Evolutionary conservation across 2,329 filamentous ascomycete genomes (phyloP), one percentile per base, ranked within the genome.

Genomic region (Phialophora verrucosa): DNA sequence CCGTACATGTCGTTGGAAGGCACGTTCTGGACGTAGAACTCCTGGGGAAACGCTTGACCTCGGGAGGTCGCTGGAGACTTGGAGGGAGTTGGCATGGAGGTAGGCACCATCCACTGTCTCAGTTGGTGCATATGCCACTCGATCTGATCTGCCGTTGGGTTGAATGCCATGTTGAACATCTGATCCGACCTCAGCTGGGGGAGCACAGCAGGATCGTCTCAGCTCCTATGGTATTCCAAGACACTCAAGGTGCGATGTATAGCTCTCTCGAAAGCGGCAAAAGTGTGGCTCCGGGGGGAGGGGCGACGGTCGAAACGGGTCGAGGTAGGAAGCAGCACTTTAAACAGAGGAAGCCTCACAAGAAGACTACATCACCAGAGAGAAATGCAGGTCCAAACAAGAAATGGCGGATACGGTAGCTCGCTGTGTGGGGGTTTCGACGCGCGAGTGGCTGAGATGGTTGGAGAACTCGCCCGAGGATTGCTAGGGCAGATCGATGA

Each of bases 91-190:
- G 67, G 63, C 20, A 68, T 56, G 5, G 69, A 64, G 25, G 68
- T 71, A 20, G 67, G 69, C 25, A 69, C 66, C 67, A 69, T 70
- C 71, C 71, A 73, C 32, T 69, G 70, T 35, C 68, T 65, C 51
- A 71, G 53, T 42, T 73, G 70, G 38, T 69, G 69, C 68, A 71
- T 71, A 58, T 71, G 70, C 63, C 69, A 63, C 55, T 72, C 70
- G 31, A 69, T 68, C 38, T 73, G 68, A 32, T 70, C 65, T 23
- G 65, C 53, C 27, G 67, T 66, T 23, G 67, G 63, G 42, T 67
- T 63, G 64, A 54, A 71, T 12, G 70, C 57, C 68, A 71, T 70
- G 53, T 59, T 62, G 14, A 32, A 49, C 35, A 56, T 55, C 23
- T 23, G n/a, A n/a, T 63, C 47, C 35, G 14, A 32, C 23, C n/a